Conservation (phyloP, 2,329 filamentous ascomycete genomes). For the Geosmithia putterillii region DNA sequence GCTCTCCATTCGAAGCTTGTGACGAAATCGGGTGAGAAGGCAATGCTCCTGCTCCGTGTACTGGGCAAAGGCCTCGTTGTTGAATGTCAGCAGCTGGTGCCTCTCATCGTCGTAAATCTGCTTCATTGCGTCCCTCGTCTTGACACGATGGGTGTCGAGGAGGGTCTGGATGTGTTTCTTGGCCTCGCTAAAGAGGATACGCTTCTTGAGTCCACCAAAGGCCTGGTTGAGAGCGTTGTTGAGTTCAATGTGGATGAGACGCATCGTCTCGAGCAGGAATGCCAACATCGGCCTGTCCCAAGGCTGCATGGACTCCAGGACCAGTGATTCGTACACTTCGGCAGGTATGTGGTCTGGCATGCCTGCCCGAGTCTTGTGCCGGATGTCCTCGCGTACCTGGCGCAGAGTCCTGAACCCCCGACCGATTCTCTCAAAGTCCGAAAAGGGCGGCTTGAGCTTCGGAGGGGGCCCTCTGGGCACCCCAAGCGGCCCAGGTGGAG, state of each 20-base stretch:
- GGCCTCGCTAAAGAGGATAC: slow-evolving; percentile 36
- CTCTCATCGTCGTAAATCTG: slow-evolving; percentile 40
- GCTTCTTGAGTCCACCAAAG: slow-evolving; percentile 31
- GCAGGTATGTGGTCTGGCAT: slow-evolving; percentile 46
- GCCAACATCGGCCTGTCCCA: slow-evolving; percentile 42
- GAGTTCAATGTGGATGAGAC: slow-evolving; percentile 33
- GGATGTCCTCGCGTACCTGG: slow-evolving; percentile 42
- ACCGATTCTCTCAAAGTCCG: slow-evolving; percentile 22
- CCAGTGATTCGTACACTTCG: slow-evolving; percentile 47
- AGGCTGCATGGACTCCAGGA: slow-evolving; percentile 39
- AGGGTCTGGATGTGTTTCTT: slow-evolving; percentile 28
- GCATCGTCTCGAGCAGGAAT: slow-evolving; percentile 34
- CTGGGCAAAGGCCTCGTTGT: slow-evolving; percentile 31
- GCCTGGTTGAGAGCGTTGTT: slow-evolving; percentile 31
- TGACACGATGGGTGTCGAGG: slow-evolving; percentile 23
- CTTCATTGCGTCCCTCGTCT: slow-evolving; percentile 22
- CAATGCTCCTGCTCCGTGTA: slow-evolving; percentile 33
- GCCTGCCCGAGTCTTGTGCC: slow-evolving; percentile 39
- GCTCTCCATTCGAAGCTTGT: slow-evolving; percentile 34
- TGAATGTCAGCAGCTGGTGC: slow-evolving; percentile 44
- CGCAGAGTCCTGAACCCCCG: slow-evolving; percentile 30
- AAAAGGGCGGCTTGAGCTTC: slow-evolving; percentile 19
- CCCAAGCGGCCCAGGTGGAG: slow-evolving; percentile 7
- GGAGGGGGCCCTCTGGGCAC: slow-evolving; percentile 2
- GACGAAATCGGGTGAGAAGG: slow-evolving; percentile 32